Evolutionary conservation across 345 rosid genomes (phyloP), one percentile per base, ranked within the genome.

Genomic region (Brassica nigra): DNA sequence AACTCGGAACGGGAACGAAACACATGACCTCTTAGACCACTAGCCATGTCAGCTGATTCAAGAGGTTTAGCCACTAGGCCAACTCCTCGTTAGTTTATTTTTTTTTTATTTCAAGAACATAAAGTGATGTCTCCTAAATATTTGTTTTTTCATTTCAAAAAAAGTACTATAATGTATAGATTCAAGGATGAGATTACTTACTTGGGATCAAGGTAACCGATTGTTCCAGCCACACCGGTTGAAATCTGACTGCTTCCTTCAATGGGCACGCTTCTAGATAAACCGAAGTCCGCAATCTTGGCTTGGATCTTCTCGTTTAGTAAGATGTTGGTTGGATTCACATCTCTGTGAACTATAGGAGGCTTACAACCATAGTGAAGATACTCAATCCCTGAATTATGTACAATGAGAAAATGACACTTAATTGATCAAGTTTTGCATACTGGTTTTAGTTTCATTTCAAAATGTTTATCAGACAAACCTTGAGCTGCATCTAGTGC

Each of bases 281-380:
- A 61, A 10, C 90, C 88, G 62, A 89, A 87, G 70, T 89, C 90
- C 0, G 89, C 76, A 6, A 89, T 73, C 66, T 85, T 89, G 14
- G 90, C 90, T 67, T 83, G 85, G 15, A 86, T 79, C 67, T 85
- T 81, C 10, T 85, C 82, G 44, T 78, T 85, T 6, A 87, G 67
- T 71, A 87, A 86, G 59, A 87, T 87, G 77, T 87, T 87, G 33
- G 80, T 59, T 4, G 90, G 70, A 68, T 85, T 87, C 27, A 85
- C 82, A 80, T 87, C 90, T 75, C 87, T 82, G 47, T 84, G 87
- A 59, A 88, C 75, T 65, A 88, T 83, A 0, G 88, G 86, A 34
- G 92, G 92, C 71, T 82, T 89, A 80, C 92, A 83, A 23, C 85
- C 87, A 9, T 71, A 52, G n/a, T 89, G 92, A 59, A 81, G 75